Evolutionary conservation across 805 yeast genomes (phyloP), one percentile per base, ranked within the genome.

Genomic region (Wickerhamiella brachini): DNA sequence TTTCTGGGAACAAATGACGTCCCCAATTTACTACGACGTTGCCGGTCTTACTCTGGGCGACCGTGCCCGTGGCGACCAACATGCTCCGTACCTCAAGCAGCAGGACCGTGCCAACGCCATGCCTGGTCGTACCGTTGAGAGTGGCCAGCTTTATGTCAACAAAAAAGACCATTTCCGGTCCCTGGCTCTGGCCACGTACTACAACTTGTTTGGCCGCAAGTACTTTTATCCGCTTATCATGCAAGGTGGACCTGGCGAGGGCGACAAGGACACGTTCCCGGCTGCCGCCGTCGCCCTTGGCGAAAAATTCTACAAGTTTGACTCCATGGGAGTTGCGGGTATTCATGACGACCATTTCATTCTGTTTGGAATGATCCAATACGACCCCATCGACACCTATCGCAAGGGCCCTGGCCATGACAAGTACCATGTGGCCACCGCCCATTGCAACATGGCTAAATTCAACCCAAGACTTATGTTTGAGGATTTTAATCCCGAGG

Each of bases 1-100:
- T 65, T 86, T 80, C 65, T 86, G 95, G 95, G 77, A 81, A 64
- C 74, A 95, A 56, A 80, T 89, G 8, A 84, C 89, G 1, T 77
- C 85, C 1, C 95, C 95, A 5, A 68, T 68, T 41, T 82, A 75
- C 59, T 86, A 83, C 64, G 76, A 77, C 29, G 79, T 86, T 56
- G 85, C 85, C 0, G 84, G 79, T 2, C 68, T 79, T 12, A 57
- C 67, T 46, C 68, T 79, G 1, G 73, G 76, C 29, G 59, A 62
- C 47, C 68, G 58, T 61, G 74, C 61, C 20, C 59, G 62, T 15
- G 66, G 65, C 56, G 23, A 26, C 42, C 22, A 23, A 9, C 17
- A 47, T 24, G 21, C 64, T 18, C 57, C 65, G 56, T 37, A n/a
- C 13, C 74, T 58, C 5, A 72, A 72, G 0, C 77, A 68, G 56